Percentiles rank a stretch among this genome's conserved stretches.
Evolutionary conservation across 2,329 filamentous ascomycete genomes (phyloP).

Genomic region (Davidsoniella neocaledoniae): DNA sequence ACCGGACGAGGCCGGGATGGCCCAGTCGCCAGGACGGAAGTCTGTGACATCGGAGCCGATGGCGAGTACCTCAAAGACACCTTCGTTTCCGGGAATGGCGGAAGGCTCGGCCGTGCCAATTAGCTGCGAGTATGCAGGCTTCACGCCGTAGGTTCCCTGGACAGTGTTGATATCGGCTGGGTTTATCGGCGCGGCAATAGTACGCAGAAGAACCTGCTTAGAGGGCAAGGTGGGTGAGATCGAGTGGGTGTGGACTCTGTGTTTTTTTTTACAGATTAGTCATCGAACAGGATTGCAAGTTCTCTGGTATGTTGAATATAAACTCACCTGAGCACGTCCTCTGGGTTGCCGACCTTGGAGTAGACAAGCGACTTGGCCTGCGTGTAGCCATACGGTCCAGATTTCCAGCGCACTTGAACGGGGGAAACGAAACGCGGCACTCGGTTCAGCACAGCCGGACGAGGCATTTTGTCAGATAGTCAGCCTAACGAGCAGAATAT

Average conservation of each 20-base stretch:
- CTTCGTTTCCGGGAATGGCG: slow-evolving; percentile 78
- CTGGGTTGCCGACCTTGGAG: slow-evolving; percentile 56
- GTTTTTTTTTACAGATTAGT: background rate
- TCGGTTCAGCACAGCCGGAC: background rate
- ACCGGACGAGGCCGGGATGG: slow-evolving; percentile 66
- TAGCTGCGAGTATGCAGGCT: slow-evolving; percentile 56
- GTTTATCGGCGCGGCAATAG: slow-evolving; percentile 85
- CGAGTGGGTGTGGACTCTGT: slow-evolving; percentile 54
- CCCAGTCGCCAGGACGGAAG: slow-evolving; percentile 73
- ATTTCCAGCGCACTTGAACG: slow-evolving; percentile 29
- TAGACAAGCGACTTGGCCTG: slow-evolving; percentile 73
- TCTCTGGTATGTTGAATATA: background rate
- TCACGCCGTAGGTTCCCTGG: slow-evolving; percentile 85
- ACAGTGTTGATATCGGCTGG: slow-evolving; percentile 97
- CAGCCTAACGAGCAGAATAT: too few species aligned
- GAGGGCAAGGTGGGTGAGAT: slow-evolving; percentile 57
- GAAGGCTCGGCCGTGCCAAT: slow-evolving; percentile 64
- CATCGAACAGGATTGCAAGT: background rate
- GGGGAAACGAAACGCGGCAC: slow-evolving; percentile 2
- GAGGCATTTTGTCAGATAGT: background rate
- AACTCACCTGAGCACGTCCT: slow-evolving; percentile 45
- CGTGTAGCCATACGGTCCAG: slow-evolving; percentile 60
- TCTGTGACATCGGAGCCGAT: slow-evolving; percentile 38
- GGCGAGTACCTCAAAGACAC: slow-evolving; percentile 74
- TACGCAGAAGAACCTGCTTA: slow-evolving; percentile 55